Conservation (phyloP, 495 filamentous ascomycete genomes). For the Penicillium canescens region DNA sequence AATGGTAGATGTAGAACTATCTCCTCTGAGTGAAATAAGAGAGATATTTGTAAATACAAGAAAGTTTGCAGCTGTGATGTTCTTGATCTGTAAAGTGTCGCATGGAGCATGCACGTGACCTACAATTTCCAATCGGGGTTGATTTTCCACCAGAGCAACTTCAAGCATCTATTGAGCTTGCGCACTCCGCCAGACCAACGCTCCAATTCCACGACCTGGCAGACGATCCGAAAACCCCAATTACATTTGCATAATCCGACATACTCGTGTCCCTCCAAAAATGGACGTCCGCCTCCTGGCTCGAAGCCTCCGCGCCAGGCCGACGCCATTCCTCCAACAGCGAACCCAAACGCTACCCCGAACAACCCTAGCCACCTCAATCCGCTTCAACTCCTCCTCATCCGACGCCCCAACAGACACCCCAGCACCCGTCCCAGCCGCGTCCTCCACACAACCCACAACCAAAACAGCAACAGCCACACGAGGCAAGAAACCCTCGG, state of each 20-base stretch:
- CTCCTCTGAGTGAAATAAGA: not conserved
- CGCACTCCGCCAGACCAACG: not conserved
- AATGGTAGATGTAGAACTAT: conserved; percentile 18
- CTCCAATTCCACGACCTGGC: not conserved
- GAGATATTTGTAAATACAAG: not conserved
- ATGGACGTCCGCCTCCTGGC: conserved; percentile 41
- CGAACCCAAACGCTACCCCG: conserved; percentile 15
- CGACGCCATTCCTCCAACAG: conserved; percentile 29
- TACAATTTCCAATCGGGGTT: conserved; percentile 19
- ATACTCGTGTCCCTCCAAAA: conserved; percentile 4
- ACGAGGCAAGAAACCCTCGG: conserved; percentile 11
- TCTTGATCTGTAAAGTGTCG: not conserved
- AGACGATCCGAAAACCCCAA: not conserved
- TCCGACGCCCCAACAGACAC: conserved; percentile 6
- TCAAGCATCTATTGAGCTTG: conserved; percentile 7
- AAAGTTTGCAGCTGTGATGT: not conserved
- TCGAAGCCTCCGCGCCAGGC: conserved; percentile 36
- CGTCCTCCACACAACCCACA: conserved; percentile 7
- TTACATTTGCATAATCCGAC: conserved; percentile 1
- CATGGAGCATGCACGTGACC: conserved; percentile 22
- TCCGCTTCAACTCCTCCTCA: conserved; percentile 30
- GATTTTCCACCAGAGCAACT: conserved; percentile 20
- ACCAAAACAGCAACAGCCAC: not conserved
- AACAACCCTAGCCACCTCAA: conserved; percentile 15
- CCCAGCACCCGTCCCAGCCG: not conserved